A percentile compares a stretch with the other conserved stretches of the same genome.
Evolutionary conservation across 2,329 filamentous ascomycete species (phyloP).

Genomic region (Tolypocladium guangdongense): DNA sequence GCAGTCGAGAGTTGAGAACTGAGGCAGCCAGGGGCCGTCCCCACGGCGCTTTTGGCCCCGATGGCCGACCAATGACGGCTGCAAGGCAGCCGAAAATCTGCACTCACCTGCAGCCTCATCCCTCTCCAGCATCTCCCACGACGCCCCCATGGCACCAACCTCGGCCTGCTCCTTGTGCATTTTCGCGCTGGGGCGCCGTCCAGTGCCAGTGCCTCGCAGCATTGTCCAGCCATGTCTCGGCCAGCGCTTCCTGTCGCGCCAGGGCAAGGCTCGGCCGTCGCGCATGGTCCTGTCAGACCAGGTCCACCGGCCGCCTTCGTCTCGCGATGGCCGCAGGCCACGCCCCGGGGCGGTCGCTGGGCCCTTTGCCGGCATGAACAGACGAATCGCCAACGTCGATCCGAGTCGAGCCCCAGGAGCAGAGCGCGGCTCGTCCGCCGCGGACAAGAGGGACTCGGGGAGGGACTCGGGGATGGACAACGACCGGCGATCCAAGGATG

Average conservation of each 20-base stretch:
- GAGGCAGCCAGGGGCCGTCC: too few species aligned
- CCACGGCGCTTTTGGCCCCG: background rate
- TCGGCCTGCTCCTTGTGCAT: slow-evolving; percentile 10
- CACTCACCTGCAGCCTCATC: background rate
- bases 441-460: slow-evolving; percentile 1
- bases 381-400: slow-evolving; percentile 32
- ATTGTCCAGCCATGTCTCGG: slow-evolving; percentile 20
- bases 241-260: slow-evolving; percentile 25
- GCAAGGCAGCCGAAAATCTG: background rate
- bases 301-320: slow-evolving; percentile 31
- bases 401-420: slow-evolving; percentile 10
- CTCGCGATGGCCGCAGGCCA: slow-evolving; percentile 21
- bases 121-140: background rate
- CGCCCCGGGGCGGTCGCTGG: slow-evolving; percentile 31
- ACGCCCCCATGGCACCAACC: slow-evolving; percentile 7
- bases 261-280: slow-evolving; percentile 30
- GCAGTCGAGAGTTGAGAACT: too few species aligned
- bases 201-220: slow-evolving; percentile 4
- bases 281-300: slow-evolving; percentile 48
- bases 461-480: slow-evolving; percentile 15
- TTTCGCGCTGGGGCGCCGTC: slow-evolving; percentile 4
- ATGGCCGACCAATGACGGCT: background rate
- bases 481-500: slow-evolving; percentile 23
- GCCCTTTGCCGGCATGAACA: slow-evolving; percentile 47
- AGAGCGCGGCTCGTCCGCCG: slow-evolving; percentile 1